Base-by-base conservation (phyloP, 805 yeast species). In the Ogataea ganodermae region DNA sequence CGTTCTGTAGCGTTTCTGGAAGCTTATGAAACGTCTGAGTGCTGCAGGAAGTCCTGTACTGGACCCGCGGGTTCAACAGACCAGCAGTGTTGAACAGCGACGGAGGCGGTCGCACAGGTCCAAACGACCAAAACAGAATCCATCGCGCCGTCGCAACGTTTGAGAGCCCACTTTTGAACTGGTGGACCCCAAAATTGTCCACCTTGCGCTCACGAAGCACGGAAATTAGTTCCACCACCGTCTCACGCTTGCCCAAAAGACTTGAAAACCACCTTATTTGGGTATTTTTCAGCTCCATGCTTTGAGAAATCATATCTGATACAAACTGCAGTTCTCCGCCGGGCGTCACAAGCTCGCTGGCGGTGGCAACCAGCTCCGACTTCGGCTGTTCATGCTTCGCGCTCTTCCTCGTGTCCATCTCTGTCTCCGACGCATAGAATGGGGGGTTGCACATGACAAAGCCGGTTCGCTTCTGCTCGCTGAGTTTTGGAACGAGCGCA, bases 371-470 rank as follows among this genome's bases (percentile, higher is more conserved):
- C 10, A 48, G 53, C 26, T 43, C 44, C 2, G 45, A 30, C 12
- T 14, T 28, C 4, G 50, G 55, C 1, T 37, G 23, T 3, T 9
- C 23, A 13, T 35, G 21, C 50, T 76, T 77, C 4, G 30, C n/a
- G 1, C 35, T 33, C 7, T 45, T 33, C 13, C 59, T 58, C 3
- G 39, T 31, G 4, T 49, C 43, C 55, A 74, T 49, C 36, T 75
- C 80, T 1, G 56, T 61, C 0, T 21, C 9, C 0, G 74, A 66
- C 2, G 53, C 45, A 54, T 76, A 78, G 52, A 78, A 78, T 1
- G 83, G 83, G 3, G 83, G 83, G 53, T 78, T 78, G 56, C 83
- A 78, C 57, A 79, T 66, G 5, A 70, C 63, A 47, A 76, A 69
- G 6, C 56, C 57, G 1, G 26, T 47, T 49, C 35, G n/a, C 8